Evolutionary conservation across 2,329 filamentous ascomycete genomes (phyloP), one percentile per base, ranked within the genome.

Genomic region (Zymoseptoria brevis): DNA sequence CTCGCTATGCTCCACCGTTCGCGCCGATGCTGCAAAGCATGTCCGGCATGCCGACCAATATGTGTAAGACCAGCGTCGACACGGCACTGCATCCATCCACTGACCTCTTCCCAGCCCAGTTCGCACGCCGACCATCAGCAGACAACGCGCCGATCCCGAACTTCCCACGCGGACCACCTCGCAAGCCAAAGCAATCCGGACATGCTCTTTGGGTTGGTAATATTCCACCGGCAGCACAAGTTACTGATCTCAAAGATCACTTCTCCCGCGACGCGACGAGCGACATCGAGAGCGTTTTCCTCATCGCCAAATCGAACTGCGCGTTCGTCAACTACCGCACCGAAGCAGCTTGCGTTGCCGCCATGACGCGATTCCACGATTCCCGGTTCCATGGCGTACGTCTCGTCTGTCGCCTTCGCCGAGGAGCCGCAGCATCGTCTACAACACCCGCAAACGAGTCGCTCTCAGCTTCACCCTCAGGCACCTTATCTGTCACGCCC

Each of bases 161-260:
- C 19, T 72, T 67, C 41, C 82, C 82, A 35, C 79, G 84, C 65
- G 85, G 85, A n/a, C 84, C 84, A 4, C 83, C 84, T 41, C 78
- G 85, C 65, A 87, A 87, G 67, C 85, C 85, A 6, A 84, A 81
- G 68, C 82, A 86, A 70, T 85, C 81, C 78, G 93, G 92, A 1
- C 89, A 96, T 72, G 93, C 93, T 0, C 85, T 97, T 19, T 97
- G 94, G 93, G 90, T 97, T 26, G 94, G 94, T 49, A 97, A 97
- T 71, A 79, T 97, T 0, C 92, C 93, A 3, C 88, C 90, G 0
- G 88, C 90, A 54, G 88, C 91, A 0, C 87, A 87, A 49, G 80
- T 97, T 11, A 86, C 90, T 74, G 88, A 83, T 60, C 77, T 97
- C n/a, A 96, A 96, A 56, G 85, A 94, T 60, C 89, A 96, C 71